Evolutionary conservation across 1,139 yeast genomes (phyloP).

Genomic region (Geotrichum reessii): DNA sequence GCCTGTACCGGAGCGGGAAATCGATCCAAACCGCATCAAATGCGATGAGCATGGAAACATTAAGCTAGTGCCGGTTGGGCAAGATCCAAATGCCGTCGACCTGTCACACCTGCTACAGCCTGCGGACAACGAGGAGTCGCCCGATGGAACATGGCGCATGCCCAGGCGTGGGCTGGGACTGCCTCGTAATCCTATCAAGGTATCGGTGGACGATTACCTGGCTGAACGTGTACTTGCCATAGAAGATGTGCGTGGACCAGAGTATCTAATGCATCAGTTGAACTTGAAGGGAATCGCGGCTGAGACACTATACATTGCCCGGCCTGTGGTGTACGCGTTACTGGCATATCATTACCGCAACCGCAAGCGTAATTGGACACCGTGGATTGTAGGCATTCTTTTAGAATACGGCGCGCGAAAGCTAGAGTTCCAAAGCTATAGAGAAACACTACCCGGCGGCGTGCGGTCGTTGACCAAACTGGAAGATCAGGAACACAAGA

Average conservation of each 20-base stretch:
- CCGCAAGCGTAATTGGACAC: conserved; percentile 33
- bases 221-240: conserved; percentile 30
- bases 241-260: conserved; percentile 36
- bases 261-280: conserved; percentile 31
- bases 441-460: conserved; percentile 29
- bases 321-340: conserved; percentile 38
- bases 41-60: conserved; percentile 13
- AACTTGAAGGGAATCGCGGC: conserved; percentile 29
- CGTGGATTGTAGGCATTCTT: conserved; percentile 39
- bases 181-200: conserved; percentile 26
- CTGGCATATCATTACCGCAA: conserved; percentile 30
- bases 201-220: conserved; percentile 27
- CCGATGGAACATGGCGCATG: conserved; percentile 27
- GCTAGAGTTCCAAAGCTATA: conserved; percentile 24
- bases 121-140: neutral
- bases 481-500: conserved; percentile 35
- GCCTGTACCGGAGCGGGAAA: conserved; percentile 37
- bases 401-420: conserved; percentile 35
- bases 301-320: conserved; percentile 35
- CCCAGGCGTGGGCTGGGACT: conserved; percentile 34
- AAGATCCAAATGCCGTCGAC: neutral
- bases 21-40: conserved; percentile 28
- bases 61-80: conserved; percentile 4
- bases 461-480: conserved; percentile 31
- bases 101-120: neutral